Evolutionary conservation across 495 filamentous ascomycete species (phyloP).

Genomic region (Penicillium atrosanguineum): DNA sequence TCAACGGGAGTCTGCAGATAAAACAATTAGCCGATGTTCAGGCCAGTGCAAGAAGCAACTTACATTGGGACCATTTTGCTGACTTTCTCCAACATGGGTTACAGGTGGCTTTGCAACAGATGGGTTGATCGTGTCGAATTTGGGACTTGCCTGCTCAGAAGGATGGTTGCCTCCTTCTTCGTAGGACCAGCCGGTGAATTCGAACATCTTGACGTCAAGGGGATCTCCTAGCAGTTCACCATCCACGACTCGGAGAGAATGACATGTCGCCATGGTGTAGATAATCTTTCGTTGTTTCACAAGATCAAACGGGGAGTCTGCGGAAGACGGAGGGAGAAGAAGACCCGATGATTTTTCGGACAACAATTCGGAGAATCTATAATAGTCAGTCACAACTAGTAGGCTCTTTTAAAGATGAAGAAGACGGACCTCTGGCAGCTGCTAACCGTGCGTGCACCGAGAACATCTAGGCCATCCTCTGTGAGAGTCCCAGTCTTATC

Average conservation of each 20-base stretch:
- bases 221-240: constrained; percentile 90
- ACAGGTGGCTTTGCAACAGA: constrained; percentile 77
- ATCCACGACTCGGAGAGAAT: constrained; percentile 84
- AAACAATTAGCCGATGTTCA: background rate
- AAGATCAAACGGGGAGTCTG: constrained; percentile 55
- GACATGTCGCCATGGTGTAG: constrained; percentile 96
- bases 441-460: constrained; percentile 77
- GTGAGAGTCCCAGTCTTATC: constrained; percentile 98
- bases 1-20: constrained; percentile 54
- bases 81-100: constrained; percentile 4
- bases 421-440: constrained; percentile 46
- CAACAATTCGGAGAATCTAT: constrained; percentile 61
- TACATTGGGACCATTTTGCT: constrained; percentile 26
- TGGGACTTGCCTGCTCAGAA: constrained; percentile 55
- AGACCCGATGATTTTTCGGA: constrained; percentile 50
- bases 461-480: constrained; percentile 93
- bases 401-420: background rate
- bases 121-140: constrained; percentile 63
- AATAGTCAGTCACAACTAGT: constrained; percentile 13
- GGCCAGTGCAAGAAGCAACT: constrained; percentile 2
- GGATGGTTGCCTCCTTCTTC: constrained; percentile 67
- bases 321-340: constrained; percentile 44
- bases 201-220: constrained; percentile 97
- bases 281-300: constrained; percentile 67
- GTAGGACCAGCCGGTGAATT: constrained; percentile 92